Evolutionary conservation across 495 filamentous ascomycete genomes (phyloP), one percentile per base, ranked within the genome.

Genomic region (Aspergillus cavernicola): DNA sequence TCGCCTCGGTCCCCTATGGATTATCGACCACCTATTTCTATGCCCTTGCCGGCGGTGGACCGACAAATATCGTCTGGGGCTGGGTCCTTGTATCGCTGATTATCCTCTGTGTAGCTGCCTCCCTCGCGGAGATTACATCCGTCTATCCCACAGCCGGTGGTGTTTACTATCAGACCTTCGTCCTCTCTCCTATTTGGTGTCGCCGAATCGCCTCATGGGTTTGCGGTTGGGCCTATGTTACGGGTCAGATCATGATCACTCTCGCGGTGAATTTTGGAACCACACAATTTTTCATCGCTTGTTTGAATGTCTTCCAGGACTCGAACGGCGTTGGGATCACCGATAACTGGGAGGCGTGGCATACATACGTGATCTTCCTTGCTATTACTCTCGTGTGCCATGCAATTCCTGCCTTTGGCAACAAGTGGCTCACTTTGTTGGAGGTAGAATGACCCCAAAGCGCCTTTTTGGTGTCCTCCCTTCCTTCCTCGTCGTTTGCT

Each of bases 131-230:
- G 61, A 89, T 89, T 64, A 75, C 87, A 39, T 82, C 82, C 22
- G 87, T 86, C 6, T 89, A 83, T 58, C 87, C 87, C 11, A 89
- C 84, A 13, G 75, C 80, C 40, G 79, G 80, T 28, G 85, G 85
- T 8, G 84, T 88, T 50, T 89, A 89, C 55, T 85, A 88, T 66
- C 89, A 86, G 87, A 86, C 84, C 13, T 85, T 85, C 7, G 84
- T 86, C 62, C 73, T 80, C 16, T 68, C 71, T 0, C 70, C 72
- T 3, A 28, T 37, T 12, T 66, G 65, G 43, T 86, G 78, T 72
- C 79, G 77, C 3, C 78, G 78, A 4, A 56, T 80, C 23, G 64
- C 84, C n/a, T 79, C 77, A 24, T 88, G 80, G 76, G 75, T 81
- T n/a, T 83, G 80, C 5, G 85, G 85, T 16, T 88, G 85, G 85